These are phyloP conservation scores for Hypomontagnella submonticulosa DNA, from an alignment of 495 filamentous ascomycete species.

Conservation along the genomic window DNA sequence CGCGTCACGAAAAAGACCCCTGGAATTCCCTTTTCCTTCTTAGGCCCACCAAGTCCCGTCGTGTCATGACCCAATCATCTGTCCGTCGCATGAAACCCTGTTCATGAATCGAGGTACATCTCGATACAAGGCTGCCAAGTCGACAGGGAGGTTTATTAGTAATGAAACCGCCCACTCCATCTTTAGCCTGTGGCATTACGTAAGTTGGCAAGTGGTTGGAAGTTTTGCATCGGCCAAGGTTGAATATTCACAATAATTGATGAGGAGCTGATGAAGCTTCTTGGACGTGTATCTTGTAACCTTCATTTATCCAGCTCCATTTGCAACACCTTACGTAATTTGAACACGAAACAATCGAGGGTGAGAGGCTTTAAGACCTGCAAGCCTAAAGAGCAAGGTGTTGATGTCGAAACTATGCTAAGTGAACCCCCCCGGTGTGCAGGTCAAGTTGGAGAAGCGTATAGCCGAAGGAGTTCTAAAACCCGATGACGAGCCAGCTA, in stretches of 20 bases:
- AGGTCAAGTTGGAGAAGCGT: constrained; percentile 19
- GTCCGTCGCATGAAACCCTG: constrained; percentile 27
- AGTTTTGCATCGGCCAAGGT: constrained; percentile 24
- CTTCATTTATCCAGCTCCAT: constrained; percentile 22
- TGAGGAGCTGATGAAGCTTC: constrained; percentile 5
- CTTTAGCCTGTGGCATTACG: constrained; percentile 39
- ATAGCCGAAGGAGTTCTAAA: constrained; percentile 32
- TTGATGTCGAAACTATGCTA: constrained; percentile 19
- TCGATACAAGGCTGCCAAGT: constrained; percentile 31
- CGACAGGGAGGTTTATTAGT: constrained; percentile 25
- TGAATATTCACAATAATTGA: not conserved
- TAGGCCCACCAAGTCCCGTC: constrained; percentile 31
- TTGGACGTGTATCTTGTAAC: constrained; percentile 5
- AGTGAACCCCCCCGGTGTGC: not conserved
- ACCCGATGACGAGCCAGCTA: constrained; percentile 21
- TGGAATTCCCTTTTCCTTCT: constrained; percentile 32
- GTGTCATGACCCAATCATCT: constrained; percentile 38
- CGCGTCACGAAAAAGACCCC: constrained; percentile 25
- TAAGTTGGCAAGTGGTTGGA: constrained; percentile 27
- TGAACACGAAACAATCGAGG: constrained; percentile 22
- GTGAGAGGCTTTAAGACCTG: not conserved
- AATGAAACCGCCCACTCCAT: constrained; percentile 29
- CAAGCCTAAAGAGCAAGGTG: constrained; percentile 8
- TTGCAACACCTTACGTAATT: constrained; percentile 35
- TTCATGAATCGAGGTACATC: constrained; percentile 32